phyloP scores from a whole-genome alignment of 1,284 basidiomycete genomes.

The Ustilago cynodontis region DNA sequence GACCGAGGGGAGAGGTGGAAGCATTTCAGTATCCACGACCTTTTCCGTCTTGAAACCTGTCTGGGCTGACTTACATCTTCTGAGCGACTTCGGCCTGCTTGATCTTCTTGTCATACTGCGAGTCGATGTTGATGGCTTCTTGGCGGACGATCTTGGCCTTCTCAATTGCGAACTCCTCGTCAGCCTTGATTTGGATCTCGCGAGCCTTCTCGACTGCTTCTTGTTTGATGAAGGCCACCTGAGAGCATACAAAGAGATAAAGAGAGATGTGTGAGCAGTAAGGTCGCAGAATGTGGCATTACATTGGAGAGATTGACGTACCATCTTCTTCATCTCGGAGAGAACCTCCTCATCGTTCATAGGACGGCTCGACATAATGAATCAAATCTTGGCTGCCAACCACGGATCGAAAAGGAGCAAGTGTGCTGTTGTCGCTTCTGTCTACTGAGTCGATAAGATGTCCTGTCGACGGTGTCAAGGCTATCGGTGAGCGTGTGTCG shows the following conservation, averaged over 20 bases:
- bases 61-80: conserved; percentile 61
- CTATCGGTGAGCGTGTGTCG: background rate
- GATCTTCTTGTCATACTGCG: conserved; percentile 67
- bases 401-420: background rate
- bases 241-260: background rate
- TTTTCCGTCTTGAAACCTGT: background rate
- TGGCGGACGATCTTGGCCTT: conserved; percentile 69
- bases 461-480: background rate
- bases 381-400: background rate
- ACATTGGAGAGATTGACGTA: conserved; percentile 16
- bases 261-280: background rate
- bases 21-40: background rate
- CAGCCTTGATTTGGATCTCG: conserved; percentile 70
- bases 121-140: conserved; percentile 66
- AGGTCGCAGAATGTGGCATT: background rate
- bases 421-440: background rate
- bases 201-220: conserved; percentile 69
- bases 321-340: conserved; percentile 99
- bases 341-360: conserved; percentile 96
- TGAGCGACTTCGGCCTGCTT: conserved; percentile 66
- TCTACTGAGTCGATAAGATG: background rate
- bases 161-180: conserved; percentile 70
- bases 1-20: background rate
- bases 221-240: conserved; percentile 70
- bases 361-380: conserved; percentile 72